phyloP scores from a whole-genome alignment of 1,284 basidiomycete genomes.

The Sporisorium graminicola region DNA sequence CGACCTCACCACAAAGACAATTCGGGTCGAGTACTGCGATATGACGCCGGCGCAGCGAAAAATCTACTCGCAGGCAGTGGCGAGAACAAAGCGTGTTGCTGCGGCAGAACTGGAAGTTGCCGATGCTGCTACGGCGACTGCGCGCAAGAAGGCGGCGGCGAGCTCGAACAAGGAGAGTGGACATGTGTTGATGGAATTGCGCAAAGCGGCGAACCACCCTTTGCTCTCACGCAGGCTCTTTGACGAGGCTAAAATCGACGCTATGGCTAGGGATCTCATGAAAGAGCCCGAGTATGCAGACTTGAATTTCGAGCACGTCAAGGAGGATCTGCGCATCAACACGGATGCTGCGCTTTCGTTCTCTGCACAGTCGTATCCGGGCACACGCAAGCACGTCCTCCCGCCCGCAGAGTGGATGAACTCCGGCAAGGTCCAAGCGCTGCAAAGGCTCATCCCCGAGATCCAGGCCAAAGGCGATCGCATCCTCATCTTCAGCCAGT shows the following conservation, averaged over 20 bases:
- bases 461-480: conserved; percentile 82
- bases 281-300: conserved; percentile 81
- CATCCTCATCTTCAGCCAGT: conserved; percentile 90
- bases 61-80: conserved; percentile 87
- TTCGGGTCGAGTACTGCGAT: conserved; percentile 92
- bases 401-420: conserved; percentile 83
- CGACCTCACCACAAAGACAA: conserved; percentile 90
- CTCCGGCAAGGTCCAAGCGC: conserved; percentile 86
- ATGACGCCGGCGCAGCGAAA: conserved; percentile 86
- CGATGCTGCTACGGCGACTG: conserved; percentile 7
- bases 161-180: conserved; percentile 40
- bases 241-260: conserved; percentile 80
- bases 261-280: conserved; percentile 84
- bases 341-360: conserved; percentile 67
- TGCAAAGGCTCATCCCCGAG: conserved; percentile 79
- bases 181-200: conserved; percentile 94
- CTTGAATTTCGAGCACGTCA: conserved; percentile 61
- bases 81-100: conserved; percentile 76
- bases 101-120: conserved; percentile 75
- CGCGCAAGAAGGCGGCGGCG: conserved; percentile 24
- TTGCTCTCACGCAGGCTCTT: conserved; percentile 91
- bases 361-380: conserved; percentile 42
- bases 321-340: conserved; percentile 68
- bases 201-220: conserved; percentile 95
- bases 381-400: conserved; percentile 78